phyloP scores from a whole-genome alignment of 495 filamentous ascomycete species.

The Staphylotrichum longicolle region DNA sequence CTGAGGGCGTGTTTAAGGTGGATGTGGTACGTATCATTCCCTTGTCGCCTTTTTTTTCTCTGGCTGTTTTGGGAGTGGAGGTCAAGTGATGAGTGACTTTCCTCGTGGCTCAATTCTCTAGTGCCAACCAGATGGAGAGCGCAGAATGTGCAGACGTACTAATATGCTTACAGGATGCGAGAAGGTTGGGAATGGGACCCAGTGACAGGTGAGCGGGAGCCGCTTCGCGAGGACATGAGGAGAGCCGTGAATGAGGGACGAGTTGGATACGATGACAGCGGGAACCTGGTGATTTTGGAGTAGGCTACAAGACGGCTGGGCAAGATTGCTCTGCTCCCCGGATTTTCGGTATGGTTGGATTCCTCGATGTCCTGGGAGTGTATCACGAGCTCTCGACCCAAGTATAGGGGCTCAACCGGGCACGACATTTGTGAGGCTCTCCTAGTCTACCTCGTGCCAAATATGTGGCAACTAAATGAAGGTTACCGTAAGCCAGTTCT shows the following conservation, averaged over 20 bases:
- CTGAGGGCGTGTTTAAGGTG: constrained; percentile 79
- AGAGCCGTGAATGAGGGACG: constrained; percentile 58
- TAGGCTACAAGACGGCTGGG: not conserved
- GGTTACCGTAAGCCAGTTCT: no score
- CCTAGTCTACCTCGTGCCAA: no score
- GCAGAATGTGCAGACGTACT: not conserved
- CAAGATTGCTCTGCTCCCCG: not conserved
- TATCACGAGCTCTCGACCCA: no score
- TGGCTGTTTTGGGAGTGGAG: not conserved
- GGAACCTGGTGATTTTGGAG: constrained; percentile 44
- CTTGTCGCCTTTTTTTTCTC: not conserved
- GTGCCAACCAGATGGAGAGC: no score
- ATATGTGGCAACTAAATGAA: no score
- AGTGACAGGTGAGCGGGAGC: constrained; percentile 60
- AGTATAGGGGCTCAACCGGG: no score
- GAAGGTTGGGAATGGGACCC: constrained; percentile 84
- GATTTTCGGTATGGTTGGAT: not conserved
- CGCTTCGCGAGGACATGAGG: constrained; percentile 55
- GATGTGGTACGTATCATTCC: constrained; percentile 67
- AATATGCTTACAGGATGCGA: constrained; percentile 39
- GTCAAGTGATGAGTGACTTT: not conserved
- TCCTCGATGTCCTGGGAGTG: not conserved
- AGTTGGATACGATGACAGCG: constrained; percentile 60
- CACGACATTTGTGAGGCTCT: no score
- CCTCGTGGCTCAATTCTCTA: no score